A percentile compares a stretch with the other conserved stretches of the same genome.
Conservation (phyloP, 140 eudicot genomes). For the Bidens hawaiensis region DNA sequence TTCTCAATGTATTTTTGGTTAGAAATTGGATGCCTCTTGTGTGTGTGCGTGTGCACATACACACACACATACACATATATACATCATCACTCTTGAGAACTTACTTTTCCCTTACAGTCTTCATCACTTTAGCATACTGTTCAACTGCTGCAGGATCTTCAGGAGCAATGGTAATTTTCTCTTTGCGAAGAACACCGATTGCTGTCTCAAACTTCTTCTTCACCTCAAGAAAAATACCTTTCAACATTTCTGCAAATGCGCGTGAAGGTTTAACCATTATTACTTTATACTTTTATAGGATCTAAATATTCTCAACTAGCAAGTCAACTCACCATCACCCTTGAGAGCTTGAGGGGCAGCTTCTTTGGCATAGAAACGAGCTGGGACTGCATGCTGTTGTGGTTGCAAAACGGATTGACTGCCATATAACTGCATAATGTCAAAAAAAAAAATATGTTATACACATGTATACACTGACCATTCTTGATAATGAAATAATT, state of each 20-base stretch:
- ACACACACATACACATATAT: too few species aligned
- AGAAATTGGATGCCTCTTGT: too few species aligned
- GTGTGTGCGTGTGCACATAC: too few species aligned
- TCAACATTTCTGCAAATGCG: conserved; percentile 57
- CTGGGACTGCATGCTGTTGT: conserved; percentile 39
- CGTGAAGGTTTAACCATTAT: not conserved
- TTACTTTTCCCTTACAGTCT: conserved; percentile 75
- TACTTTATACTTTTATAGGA: not conserved
- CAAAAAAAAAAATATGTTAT: not conserved
- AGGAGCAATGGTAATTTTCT: conserved; percentile 73
- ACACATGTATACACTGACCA: not conserved
- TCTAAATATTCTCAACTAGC: not conserved
- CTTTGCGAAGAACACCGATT: conserved; percentile 56
- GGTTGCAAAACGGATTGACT: conserved; percentile 33
- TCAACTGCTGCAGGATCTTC: conserved; percentile 76
- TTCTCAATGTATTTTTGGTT: too few species aligned
- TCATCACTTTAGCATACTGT: conserved; percentile 69
- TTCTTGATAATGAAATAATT: not conserved
- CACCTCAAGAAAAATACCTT: conserved; percentile 69
- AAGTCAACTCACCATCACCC: conserved; percentile 63
- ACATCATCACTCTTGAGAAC: conserved; percentile 8
- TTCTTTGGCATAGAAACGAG: conserved; percentile 55
- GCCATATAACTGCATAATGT: conserved; percentile 33
- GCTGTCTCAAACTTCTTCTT: conserved; percentile 86
- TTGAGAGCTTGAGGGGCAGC: conserved; percentile 59